These are phyloP conservation scores for Eimeria necatrix DNA, from an alignment of 169 alveolate species.

Conservation along the genomic window DNA sequence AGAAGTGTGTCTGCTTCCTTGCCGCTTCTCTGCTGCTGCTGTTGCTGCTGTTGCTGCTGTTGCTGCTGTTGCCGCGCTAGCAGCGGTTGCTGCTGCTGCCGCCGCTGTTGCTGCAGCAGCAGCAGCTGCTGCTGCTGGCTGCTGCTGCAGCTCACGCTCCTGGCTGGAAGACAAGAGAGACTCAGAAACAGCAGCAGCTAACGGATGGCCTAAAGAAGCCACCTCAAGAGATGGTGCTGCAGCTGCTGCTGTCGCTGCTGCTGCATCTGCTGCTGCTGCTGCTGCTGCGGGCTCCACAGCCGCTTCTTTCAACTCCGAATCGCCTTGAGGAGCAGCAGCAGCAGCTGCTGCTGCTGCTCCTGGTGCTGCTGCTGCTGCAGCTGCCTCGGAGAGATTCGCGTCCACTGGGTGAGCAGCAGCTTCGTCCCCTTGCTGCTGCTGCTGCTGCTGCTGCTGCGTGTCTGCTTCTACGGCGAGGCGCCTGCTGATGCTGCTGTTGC, in stretches of 20 bases:
- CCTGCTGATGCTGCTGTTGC: not conserved
- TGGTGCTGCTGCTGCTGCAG: constrained; percentile 1
- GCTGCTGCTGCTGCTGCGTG: not conserved
- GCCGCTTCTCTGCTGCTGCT: not conserved
- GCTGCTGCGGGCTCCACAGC: not conserved
- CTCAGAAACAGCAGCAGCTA: not conserved
- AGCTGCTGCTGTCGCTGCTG: constrained; percentile 11
- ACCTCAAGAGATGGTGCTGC: not conserved
- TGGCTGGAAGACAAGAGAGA: not conserved
- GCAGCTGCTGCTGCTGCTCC: constrained; percentile 20
- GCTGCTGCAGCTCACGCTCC: not conserved
- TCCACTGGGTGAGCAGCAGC: not conserved
- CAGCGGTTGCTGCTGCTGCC: not conserved
- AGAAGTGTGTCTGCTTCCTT: not conserved
- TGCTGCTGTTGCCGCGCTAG: not conserved
- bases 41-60: not conserved
- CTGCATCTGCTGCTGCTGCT: constrained; percentile 9
- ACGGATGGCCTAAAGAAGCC: not conserved
- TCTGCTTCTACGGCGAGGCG: not conserved
- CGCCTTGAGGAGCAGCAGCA: not conserved
- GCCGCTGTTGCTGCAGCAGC: not conserved
- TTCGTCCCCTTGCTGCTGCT: not conserved
- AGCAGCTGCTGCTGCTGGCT: constrained; percentile 15
- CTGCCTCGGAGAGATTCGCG: not conserved
- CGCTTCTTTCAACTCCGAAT: not conserved